Percentiles rank a stretch among this genome's conserved stretches.
Evolutionary conservation across 2,329 filamentous ascomycete genomes (phyloP).

Genomic region (Stachybotrys elegans): DNA sequence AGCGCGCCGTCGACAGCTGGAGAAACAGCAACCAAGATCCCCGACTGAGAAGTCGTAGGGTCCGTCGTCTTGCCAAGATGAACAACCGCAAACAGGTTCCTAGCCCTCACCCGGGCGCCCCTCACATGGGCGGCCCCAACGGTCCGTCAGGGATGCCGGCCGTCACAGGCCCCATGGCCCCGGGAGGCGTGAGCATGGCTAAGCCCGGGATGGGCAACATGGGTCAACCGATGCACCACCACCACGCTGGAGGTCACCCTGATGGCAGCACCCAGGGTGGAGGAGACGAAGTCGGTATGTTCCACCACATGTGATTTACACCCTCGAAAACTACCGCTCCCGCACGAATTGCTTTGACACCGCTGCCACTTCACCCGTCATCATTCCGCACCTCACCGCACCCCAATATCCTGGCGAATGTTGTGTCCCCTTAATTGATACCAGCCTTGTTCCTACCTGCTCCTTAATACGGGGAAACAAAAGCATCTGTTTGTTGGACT

Average conservation of each 20-base stretch:
- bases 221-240: conserved; percentile 66
- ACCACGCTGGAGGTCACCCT: conserved; percentile 36
- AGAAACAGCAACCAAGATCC: conserved; percentile 98
- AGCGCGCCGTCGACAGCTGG: conserved; percentile 97
- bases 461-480: conserved; percentile 10
- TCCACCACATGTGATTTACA: conserved; percentile 77
- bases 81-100: conserved; percentile 74
- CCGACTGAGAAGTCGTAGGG: conserved; percentile 80
- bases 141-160: conserved; percentile 61
- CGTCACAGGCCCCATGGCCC: conserved; percentile 57
- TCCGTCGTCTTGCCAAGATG: conserved; percentile 94
- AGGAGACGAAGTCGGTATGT: conserved; percentile 95
- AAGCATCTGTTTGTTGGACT: too few relatives aligned
- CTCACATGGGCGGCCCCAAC: conserved; percentile 64
- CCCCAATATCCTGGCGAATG: conserved; percentile 17
- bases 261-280: conserved; percentile 58
- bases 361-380: conserved; percentile 10
- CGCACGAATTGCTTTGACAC: conserved; percentile 19
- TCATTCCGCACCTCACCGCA: conserved; percentile 12
- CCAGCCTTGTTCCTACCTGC: conserved; percentile 18
- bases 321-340: conserved; percentile 34
- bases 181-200: conserved; percentile 52
- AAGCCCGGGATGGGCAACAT: conserved; percentile 64
- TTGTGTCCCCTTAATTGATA: conserved; percentile 34
- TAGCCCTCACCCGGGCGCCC: conserved; percentile 46